A percentile compares a stretch with the other conserved stretches of the same genome.
phyloP scores from a whole-genome alignment of 2,329 filamentous ascomycete genomes.

The Dothistroma septosporum region DNA sequence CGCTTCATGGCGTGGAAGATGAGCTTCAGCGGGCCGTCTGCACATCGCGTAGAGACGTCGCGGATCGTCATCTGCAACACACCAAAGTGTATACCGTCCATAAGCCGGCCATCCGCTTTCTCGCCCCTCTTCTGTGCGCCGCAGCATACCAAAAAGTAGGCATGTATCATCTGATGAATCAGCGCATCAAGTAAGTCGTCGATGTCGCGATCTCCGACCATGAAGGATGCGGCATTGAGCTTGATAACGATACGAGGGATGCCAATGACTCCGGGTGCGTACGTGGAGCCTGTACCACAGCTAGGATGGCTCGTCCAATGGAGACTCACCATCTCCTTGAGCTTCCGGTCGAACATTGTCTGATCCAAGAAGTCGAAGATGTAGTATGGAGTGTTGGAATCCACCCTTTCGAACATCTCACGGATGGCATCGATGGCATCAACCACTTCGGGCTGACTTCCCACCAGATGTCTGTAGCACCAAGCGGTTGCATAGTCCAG shows the following conservation, averaged over 20 bases:
- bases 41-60: constrained; percentile 30
- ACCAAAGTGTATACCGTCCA: constrained; percentile 40
- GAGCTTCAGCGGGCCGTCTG: constrained; percentile 30
- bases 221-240: constrained; percentile 28
- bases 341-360: constrained; percentile 36
- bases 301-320: constrained; percentile 28
- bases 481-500: constrained; percentile 43
- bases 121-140: constrained; percentile 34
- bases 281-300: constrained; percentile 36
- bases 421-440: constrained; percentile 28
- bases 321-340: constrained; percentile 39
- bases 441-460: constrained; percentile 24
- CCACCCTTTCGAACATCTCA: constrained; percentile 19
- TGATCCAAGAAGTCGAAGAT: constrained; percentile 38
- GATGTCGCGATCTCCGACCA: constrained; percentile 28
- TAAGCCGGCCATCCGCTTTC: constrained; percentile 34
- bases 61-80: constrained; percentile 39
- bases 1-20: constrained; percentile 33
- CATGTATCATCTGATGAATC: constrained; percentile 47
- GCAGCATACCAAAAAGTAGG: constrained; percentile 43
- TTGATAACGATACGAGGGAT: constrained; percentile 37
- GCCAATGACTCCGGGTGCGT: constrained; percentile 29
- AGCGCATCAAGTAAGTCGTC: constrained; percentile 37
- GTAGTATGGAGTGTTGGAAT: constrained; percentile 31
- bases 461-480: constrained; percentile 34